phyloP scores from a whole-genome alignment of 2,329 filamentous ascomycete genomes.

The Apiospora sp. region DNA sequence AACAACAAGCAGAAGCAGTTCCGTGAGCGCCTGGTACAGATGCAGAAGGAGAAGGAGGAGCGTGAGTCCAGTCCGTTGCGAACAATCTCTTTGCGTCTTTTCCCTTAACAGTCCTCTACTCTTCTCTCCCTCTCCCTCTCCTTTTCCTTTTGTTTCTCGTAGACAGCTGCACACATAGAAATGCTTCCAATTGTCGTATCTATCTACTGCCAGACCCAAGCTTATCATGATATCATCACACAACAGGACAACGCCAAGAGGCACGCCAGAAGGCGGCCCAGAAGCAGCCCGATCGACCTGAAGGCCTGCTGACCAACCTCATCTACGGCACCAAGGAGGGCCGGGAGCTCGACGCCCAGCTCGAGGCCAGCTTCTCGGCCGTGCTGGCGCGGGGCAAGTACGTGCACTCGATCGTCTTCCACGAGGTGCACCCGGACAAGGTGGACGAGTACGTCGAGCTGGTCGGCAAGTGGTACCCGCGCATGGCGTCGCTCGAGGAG shows the following conservation, averaged over 20 bases:
- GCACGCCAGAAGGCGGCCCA: constrained; percentile 61
- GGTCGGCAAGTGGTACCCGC: constrained; percentile 91
- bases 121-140: constrained; percentile 40
- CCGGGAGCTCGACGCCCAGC: constrained; percentile 91
- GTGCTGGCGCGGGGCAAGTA: constrained; percentile 96
- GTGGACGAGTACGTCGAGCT: constrained; percentile 93
- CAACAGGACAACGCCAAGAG: constrained; percentile 46
- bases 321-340: constrained; percentile 98
- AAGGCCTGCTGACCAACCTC: constrained; percentile 79
- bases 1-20: constrained; percentile 86
- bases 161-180: no score
- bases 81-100: constrained; percentile 31
- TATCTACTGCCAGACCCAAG: no score
- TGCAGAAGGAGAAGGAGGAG: constrained; percentile 84
- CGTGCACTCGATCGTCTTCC: constrained; percentile 96
- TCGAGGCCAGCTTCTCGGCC: constrained; percentile 95
- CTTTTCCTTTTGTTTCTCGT: constrained; percentile 37
- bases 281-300: constrained; percentile 68
- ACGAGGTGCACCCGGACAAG: constrained; percentile 94
- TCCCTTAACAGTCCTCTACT: not conserved
- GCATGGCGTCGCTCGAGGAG: constrained; percentile 82
- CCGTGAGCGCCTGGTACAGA: constrained; percentile 79
- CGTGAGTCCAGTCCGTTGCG: constrained; percentile 66
- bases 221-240: constrained; percentile 50
- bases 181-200: no score